phyloP scores from a whole-genome alignment of 768 basidiomycete genomes.

The Solioccasus polychromus region DNA sequence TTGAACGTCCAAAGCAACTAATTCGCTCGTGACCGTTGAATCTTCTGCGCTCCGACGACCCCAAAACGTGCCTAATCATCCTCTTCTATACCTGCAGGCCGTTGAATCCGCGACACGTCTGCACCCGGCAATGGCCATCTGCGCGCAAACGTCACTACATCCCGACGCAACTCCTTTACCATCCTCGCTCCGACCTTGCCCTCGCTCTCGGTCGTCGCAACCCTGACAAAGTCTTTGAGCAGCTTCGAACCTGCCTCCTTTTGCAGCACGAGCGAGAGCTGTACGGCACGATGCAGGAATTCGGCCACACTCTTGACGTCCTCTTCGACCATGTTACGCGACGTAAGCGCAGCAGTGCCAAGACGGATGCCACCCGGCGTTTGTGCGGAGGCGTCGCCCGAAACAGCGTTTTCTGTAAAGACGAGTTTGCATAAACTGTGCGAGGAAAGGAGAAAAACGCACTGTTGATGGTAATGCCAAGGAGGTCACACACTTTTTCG shows the following conservation, averaged over 20 bases:
- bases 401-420: slow-evolving; percentile 85
- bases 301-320: slow-evolving; percentile 86
- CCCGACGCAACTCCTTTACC: slow-evolving; percentile 71
- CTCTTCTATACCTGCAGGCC: slow-evolving; percentile 65
- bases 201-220: slow-evolving; percentile 65
- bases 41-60: not conserved
- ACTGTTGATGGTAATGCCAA: slow-evolving; percentile 97
- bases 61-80: slow-evolving; percentile 44
- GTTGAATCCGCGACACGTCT: slow-evolving; percentile 42
- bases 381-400: slow-evolving; percentile 93
- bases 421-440: not conserved
- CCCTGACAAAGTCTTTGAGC: slow-evolving; percentile 92
- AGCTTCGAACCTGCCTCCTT: slow-evolving; percentile 94
- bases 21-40: slow-evolving; percentile 50
- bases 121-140: slow-evolving; percentile 95
- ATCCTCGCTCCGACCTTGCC: slow-evolving; percentile 67
- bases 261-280: slow-evolving; percentile 85
- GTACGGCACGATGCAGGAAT: slow-evolving; percentile 93
- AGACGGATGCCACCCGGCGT: slow-evolving; percentile 97
- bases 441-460: slow-evolving; percentile 27
- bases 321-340: slow-evolving; percentile 85
- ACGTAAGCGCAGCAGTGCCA: slow-evolving; percentile 91
- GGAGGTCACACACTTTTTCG: slow-evolving; percentile 96
- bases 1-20: slow-evolving; percentile 31
- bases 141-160: slow-evolving; percentile 79